Percentiles rank a stretch among this genome's conserved stretches.
Conservation (phyloP, 176 grass and related monocot genomes). For the Hordeum marinum region DNA sequence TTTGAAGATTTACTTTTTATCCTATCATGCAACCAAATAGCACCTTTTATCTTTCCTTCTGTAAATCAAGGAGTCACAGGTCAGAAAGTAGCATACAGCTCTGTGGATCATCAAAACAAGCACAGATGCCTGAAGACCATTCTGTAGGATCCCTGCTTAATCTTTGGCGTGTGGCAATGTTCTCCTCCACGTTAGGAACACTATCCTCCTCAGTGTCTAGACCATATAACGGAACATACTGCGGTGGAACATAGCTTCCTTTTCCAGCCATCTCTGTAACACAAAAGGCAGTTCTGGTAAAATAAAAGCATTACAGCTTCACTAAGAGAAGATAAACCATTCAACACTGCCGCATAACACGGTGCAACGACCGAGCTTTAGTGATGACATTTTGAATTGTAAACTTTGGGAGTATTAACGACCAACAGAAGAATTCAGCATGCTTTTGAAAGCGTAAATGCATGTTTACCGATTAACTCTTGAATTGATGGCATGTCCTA, state of each 20-base stretch:
- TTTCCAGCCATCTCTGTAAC: conserved; percentile 60
- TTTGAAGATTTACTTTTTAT: conserved; percentile 2
- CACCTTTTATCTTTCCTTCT: conserved; percentile 60
- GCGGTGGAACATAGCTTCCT: conserved; percentile 69
- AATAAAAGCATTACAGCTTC: neutral
- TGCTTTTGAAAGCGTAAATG: neutral
- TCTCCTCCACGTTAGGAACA: conserved; percentile 30
- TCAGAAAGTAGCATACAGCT: conserved; percentile 91
- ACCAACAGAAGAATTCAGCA: neutral
- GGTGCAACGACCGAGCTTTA: neutral
- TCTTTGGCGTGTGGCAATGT: neutral
- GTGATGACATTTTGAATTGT: neutral
- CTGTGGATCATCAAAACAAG: conserved; percentile 86
- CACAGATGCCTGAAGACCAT: conserved; percentile 98
- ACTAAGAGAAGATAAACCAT: neutral
- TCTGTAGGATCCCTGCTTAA: conserved; percentile 47
- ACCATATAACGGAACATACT: conserved; percentile 61
- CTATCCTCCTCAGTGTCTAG: conserved; percentile 47
- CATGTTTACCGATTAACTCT: neutral
- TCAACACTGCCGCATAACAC: neutral
- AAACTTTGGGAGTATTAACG: neutral
- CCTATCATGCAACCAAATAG: conserved; percentile 40
- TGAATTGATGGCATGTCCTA: neutral
- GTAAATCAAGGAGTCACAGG: conserved; percentile 51
- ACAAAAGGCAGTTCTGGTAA: neutral